phyloP scores from a whole-genome alignment of 441 rosid genomes.

The Croton laevigatus region DNA sequence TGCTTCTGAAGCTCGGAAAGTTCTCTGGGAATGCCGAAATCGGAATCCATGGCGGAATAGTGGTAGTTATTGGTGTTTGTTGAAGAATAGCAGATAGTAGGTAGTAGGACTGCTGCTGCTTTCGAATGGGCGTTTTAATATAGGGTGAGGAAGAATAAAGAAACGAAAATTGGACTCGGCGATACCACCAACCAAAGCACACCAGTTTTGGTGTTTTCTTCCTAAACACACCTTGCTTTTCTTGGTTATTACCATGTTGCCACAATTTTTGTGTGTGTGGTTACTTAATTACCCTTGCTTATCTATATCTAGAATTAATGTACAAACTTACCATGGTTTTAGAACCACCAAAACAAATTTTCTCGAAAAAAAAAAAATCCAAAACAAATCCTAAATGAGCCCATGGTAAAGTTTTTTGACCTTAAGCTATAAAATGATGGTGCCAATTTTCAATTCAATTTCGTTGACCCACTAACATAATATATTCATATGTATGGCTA shows the following conservation, averaged over 20 bases:
- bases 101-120: neutral
- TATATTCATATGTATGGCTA: no score
- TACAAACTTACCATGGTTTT: neutral
- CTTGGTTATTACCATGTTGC: constrained; percentile 13
- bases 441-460: no score
- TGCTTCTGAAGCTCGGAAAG: constrained; percentile 87
- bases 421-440: neutral
- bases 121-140: constrained; percentile 24
- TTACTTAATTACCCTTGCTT: constrained; percentile 2
- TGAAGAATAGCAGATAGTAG: neutral
- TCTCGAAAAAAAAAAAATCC: no score
- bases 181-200: constrained; percentile 27
- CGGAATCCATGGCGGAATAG: constrained; percentile 68
- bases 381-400: no score
- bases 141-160: neutral
- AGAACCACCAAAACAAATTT: no score
- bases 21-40: constrained; percentile 90
- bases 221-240: neutral
- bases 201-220: neutral
- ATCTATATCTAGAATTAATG: neutral
- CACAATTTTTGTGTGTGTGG: neutral
- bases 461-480: no score
- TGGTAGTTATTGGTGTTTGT: neutral
- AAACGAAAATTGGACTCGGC: constrained; percentile 16
- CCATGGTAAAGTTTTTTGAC: no score